These are phyloP conservation scores for Fraxinus paxiana DNA, from an alignment of 305 asterid genomes.

Conservation along the genomic window DNA sequence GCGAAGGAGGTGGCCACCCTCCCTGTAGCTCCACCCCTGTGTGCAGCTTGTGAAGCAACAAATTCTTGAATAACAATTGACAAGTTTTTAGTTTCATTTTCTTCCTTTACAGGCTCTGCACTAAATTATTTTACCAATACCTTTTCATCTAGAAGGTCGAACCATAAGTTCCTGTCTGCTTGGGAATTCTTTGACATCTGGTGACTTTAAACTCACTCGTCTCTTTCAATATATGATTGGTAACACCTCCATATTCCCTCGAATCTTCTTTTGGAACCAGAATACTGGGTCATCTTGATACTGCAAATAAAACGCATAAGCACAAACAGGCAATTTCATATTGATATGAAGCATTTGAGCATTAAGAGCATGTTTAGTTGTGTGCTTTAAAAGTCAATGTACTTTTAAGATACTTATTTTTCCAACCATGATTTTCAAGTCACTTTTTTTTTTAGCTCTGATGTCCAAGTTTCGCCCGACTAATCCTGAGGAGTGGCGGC, in stretches of 20 bases:
- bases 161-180: neutral
- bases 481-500: too few species aligned
- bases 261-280: conserved; percentile 31
- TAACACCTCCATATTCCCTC: neutral
- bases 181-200: neutral
- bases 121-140: neutral
- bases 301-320: conserved; percentile 27
- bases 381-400: neutral
- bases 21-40: neutral
- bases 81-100: neutral
- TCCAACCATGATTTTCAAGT: neutral
- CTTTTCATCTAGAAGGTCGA: neutral
- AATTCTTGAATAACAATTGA: neutral
- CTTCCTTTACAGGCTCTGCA: neutral
- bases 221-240: neutral
- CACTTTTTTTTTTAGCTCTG: neutral
- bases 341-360: neutral
- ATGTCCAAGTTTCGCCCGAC: too few species aligned
- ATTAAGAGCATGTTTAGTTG: neutral
- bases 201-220: neutral
- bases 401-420: neutral
- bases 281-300: conserved; percentile 30
- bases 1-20: neutral
- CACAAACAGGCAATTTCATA: neutral
- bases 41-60: neutral